Base-by-base conservation (phyloP, 495 filamentous ascomycete genomes). In the Daldinia childiae region DNA sequence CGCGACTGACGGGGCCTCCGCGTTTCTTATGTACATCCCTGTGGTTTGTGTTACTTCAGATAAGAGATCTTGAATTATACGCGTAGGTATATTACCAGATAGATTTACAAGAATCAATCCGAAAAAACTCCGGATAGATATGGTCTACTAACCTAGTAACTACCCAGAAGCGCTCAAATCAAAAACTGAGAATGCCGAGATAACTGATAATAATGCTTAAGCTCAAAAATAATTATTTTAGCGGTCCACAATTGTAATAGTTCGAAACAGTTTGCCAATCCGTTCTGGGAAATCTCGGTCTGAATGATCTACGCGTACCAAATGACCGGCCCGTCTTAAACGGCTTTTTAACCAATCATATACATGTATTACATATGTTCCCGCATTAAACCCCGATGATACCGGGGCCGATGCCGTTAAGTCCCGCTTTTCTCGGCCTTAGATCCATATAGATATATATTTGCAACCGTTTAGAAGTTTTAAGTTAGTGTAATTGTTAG, bases 341-440 rank as follows among this genome's bases (percentile, higher is more conserved):
- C 26, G 24, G 43, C 12, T 7, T 24, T 52, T 32, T 6, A 32
- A n/a, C 62, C 62, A 71, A 66, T 71, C 30, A 45, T 9, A 38
- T 27, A 27, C 30, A 21, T 17, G 12, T 43, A 38, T 60, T 32
- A 48, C 36, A 55, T 38, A 30, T 21, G 57, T 38, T 51, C 56
- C 68, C 55, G 57, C 50, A 57, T 51, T 24, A 51, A 27, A 24
- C 39, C 26, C 30, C 34, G 34, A 62, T 51, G 57, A 39, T 32
- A 52, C 57, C 62, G 68, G 62, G 56, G 17, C 68, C 68, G 68
- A 56, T 29, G 24, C 59, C 66, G 52, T 59, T 43, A 17, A 48
- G 57, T 50, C 57, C 68, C 68, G 68, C 62, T 19, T 59, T 62
- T 63, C 58, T 69, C 66, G 66, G 66, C 15, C 38, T 30, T 54